Evolutionary conservation across 1,284 basidiomycete genomes (phyloP).

Genomic region (Fomitopsis palustris): DNA sequence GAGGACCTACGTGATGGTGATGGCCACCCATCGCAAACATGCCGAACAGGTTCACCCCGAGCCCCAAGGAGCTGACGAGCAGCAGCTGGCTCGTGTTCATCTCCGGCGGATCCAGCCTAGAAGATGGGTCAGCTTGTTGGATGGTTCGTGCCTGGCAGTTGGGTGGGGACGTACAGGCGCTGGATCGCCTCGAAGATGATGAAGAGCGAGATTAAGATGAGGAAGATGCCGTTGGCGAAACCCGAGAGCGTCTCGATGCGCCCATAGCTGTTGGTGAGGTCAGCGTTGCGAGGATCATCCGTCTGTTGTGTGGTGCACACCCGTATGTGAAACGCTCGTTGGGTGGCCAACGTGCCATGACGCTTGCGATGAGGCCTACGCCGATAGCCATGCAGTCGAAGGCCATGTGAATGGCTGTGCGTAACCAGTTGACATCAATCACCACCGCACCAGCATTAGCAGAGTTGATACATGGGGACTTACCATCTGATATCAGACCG

Average conservation of each 20-base stretch:
- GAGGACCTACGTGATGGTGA: slow-evolving; percentile 72
- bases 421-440: not conserved
- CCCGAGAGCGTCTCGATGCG: slow-evolving; percentile 99
- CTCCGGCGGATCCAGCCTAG: slow-evolving; percentile 85
- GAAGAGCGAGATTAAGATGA: slow-evolving; percentile 95
- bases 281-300: not conserved
- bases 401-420: slow-evolving; percentile 95
- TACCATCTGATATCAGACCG: slow-evolving; percentile 95
- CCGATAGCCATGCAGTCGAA: slow-evolving; percentile 99
- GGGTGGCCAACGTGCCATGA: slow-evolving; percentile 97
- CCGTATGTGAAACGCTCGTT: slow-evolving; percentile 96
- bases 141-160: not conserved
- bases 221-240: slow-evolving; percentile 96
- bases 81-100: slow-evolving; percentile 97
- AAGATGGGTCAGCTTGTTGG: not conserved
- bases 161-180: slow-evolving; percentile 64
- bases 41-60: slow-evolving; percentile 95
- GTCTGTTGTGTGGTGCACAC: slow-evolving; percentile 36
- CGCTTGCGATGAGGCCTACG: slow-evolving; percentile 93
- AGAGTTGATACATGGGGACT: not conserved
- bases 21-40: slow-evolving; percentile 99
- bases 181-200: slow-evolving; percentile 99
- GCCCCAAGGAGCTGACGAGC: slow-evolving; percentile 84
- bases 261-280: slow-evolving; percentile 62
- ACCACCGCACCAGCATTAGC: not conserved